Percentiles rank a stretch among this genome's conserved stretches.
These are phyloP conservation scores for Naematelia aurantialba DNA, from an alignment of 768 basidiomycete species.

Conservation along the genomic window DNA sequence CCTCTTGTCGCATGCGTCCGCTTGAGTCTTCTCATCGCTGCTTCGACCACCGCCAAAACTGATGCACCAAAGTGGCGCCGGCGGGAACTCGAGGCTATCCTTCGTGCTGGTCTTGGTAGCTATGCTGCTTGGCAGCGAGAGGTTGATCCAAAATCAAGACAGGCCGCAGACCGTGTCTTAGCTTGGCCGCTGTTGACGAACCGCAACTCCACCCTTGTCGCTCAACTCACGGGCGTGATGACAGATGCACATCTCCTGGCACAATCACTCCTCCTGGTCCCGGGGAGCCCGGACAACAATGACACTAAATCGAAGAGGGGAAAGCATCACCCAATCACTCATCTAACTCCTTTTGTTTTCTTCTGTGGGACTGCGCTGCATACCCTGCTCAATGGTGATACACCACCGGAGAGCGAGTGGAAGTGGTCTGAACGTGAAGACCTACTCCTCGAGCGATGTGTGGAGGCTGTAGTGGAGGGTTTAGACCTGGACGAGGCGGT, in stretches of 20 bases:
- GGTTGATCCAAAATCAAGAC: slow-evolving; percentile 2
- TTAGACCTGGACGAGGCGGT: slow-evolving; percentile 10
- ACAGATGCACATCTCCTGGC: slow-evolving; percentile 35
- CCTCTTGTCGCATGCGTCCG: slow-evolving; percentile 31
- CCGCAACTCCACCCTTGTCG: slow-evolving; percentile 36
- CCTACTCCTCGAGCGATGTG: slow-evolving; percentile 14
- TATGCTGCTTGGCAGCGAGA: slow-evolving; percentile 16
- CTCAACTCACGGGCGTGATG: slow-evolving; percentile 29
- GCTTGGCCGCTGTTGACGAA: slow-evolving; percentile 26
- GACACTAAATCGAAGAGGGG: not conserved
- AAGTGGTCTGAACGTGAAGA: slow-evolving; percentile 18
- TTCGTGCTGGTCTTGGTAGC: slow-evolving; percentile 24
- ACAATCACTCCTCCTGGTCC: slow-evolving; percentile 40
- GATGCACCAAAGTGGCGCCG: slow-evolving; percentile 18
- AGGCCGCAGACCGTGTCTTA: not conserved
- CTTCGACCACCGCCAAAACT: slow-evolving; percentile 13
- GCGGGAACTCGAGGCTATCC: slow-evolving; percentile 27
- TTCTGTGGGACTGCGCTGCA: slow-evolving; percentile 31
- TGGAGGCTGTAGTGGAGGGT: slow-evolving; percentile 25
- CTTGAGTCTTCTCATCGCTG: slow-evolving; percentile 21
- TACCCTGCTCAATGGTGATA: slow-evolving; percentile 14
- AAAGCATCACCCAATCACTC: slow-evolving; percentile 20
- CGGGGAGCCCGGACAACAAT: slow-evolving; percentile 6
- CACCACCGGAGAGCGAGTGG: slow-evolving; percentile 25
- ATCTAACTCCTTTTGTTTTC: slow-evolving; percentile 32